Conservation (phyloP, 2,329 filamentous ascomycete species). For the Bipolaris zeicola region DNA sequence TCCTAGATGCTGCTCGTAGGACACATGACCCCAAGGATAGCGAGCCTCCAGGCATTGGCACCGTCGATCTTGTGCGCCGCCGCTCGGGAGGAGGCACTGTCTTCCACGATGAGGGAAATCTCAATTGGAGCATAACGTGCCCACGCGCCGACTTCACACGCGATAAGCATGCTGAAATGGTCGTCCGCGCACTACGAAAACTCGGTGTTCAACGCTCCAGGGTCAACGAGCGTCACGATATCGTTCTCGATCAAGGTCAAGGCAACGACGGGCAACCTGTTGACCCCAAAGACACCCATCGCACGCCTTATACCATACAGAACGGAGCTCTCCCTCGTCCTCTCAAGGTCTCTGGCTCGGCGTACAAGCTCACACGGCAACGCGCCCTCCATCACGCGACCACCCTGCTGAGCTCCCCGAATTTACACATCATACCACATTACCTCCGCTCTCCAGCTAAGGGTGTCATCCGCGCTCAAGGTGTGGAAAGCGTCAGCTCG, state of each 20-base stretch:
- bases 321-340: conserved; percentile 41
- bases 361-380: conserved; percentile 85
- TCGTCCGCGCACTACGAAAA: conserved; percentile 75
- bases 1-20: conserved; percentile 56
- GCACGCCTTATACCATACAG: conserved; percentile 50
- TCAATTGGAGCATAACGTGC: conserved; percentile 93
- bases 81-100: conserved; percentile 90
- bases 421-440: conserved; percentile 70
- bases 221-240: conserved; percentile 92
- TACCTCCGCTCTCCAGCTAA: conserved; percentile 80
- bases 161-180: conserved; percentile 89
- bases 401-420: conserved; percentile 77
- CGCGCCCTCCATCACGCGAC: conserved; percentile 93
- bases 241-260: conserved; percentile 71
- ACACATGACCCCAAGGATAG: conserved; percentile 27
- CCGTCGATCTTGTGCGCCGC: conserved; percentile 73
- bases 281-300: conserved; percentile 51
- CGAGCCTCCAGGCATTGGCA: conserved; percentile 50
- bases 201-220: conserved; percentile 65
- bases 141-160: conserved; percentile 78
- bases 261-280: conserved; percentile 33
- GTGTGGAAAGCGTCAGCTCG: conserved; percentile 90
- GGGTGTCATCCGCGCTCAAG: conserved; percentile 76
- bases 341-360: conserved; percentile 88
- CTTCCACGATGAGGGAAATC: conserved; percentile 90